Evolutionary conservation across 2,329 filamentous ascomycete species (phyloP), one percentile per base, ranked within the genome.

Genomic region (Talaromyces funiculosus): DNA sequence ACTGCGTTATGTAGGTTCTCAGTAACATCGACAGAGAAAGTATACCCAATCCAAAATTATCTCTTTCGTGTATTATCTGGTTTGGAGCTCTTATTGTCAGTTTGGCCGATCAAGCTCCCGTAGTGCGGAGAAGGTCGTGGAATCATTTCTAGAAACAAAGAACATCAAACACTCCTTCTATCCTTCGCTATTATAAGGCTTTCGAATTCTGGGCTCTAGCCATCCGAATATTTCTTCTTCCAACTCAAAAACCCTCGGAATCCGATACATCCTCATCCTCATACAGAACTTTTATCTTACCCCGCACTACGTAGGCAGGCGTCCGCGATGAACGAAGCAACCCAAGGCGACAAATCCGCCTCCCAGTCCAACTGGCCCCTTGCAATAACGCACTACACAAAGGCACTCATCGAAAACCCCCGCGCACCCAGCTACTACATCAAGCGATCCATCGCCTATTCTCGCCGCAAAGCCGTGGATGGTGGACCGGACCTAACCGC

Each of bases 351-450:
- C 61, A 78, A 80, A 63, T 84, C 90, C 60, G 81, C 90, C 61
- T 77, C 84, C 29, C 78, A 75, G 8, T 82, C 82, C 55, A 82
- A 92, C 62, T 93, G 85, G 73, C 77, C 81, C 4, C 79, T 81
- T 51, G 92, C 90, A 47, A 84, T 96, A 66, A 72, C 78, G 37
- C 82, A 86, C 67, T 88, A 89, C 64, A 88, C 88, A 7, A 74
- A 78, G 40, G 90, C 90, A 6, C 79, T 96, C 26, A 67, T 74
- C 35, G 77, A 84, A 63, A 80, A 80, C 12, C 86, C 87, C 0
- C 79, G 79, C 40, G 90, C 90, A 2, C 89, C 90, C 1, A 77
- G 83, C 53, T 97, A 94, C 84, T 88, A 93, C 64, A 84, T 94
- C 64, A 86, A 89, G 66, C 90, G 93, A 20, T 89, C 91, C 4